Evolutionary conservation across 1,284 basidiomycete species (phyloP).

Genomic region (Leccinum huronense): DNA sequence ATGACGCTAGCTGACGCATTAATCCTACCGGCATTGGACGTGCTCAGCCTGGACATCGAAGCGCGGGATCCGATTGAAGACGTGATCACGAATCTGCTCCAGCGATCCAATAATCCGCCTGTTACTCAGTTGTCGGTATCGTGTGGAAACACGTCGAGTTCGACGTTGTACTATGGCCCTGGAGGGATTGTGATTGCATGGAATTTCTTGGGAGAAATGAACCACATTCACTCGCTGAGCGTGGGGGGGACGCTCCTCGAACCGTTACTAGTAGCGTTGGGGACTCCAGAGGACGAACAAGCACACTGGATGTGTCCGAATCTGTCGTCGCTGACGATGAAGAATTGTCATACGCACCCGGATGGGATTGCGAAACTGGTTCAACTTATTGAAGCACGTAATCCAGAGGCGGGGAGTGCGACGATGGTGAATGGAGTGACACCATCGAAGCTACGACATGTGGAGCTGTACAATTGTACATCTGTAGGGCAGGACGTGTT

Average conservation of each 20-base stretch:
- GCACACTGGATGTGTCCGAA: conserved; percentile 42
- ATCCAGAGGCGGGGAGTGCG: conserved; percentile 46
- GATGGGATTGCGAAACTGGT: conserved; percentile 66
- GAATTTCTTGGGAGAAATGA: conserved; percentile 48
- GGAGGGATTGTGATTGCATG: conserved; percentile 47
- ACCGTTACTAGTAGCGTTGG: conserved; percentile 53
- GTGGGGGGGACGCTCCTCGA: conserved; percentile 64
- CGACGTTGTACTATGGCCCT: conserved; percentile 44
- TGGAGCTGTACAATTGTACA: conserved; percentile 66
- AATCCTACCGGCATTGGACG: conserved; percentile 51
- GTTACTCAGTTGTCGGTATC: conserved; percentile 58
- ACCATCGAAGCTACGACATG: conserved; percentile 47
- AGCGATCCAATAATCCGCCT: conserved; percentile 55
- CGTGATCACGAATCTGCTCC: conserved; percentile 54
- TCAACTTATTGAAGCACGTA: conserved; percentile 63
- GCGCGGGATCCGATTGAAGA: conserved; percentile 68
- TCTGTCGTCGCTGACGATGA: neutral
- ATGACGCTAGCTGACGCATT: conserved; percentile 60
- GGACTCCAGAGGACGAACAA: conserved; percentile 55
- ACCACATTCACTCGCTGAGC: conserved; percentile 52
- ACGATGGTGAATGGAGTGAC: conserved; percentile 39
- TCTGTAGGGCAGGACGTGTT: conserved; percentile 62
- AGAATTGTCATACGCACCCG: conserved; percentile 19
- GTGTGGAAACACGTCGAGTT: conserved; percentile 46
- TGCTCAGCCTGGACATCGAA: conserved; percentile 64